Evolutionary conservation across 257 asterid species (phyloP).

Genomic region (Jacaranda mimosifolia): DNA sequence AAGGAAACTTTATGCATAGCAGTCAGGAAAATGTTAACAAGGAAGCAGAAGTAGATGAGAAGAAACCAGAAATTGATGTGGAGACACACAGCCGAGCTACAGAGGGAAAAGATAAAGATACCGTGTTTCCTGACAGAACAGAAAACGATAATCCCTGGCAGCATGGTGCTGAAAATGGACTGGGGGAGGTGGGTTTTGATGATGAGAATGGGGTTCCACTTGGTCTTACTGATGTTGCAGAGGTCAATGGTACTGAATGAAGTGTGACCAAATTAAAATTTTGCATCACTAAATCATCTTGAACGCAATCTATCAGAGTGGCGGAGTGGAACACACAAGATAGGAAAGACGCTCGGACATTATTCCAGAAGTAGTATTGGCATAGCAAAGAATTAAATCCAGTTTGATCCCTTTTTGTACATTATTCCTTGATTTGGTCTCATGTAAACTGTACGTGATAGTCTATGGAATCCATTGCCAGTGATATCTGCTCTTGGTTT

Average conservation of each 20-base stretch:
- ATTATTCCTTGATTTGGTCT: background rate
- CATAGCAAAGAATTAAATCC: too few species aligned
- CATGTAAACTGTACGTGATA: background rate
- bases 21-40: background rate
- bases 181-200: background rate
- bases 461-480: background rate
- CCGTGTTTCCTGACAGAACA: background rate
- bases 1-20: background rate
- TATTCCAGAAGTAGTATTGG: background rate
- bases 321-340: background rate
- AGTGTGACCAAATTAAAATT: background rate
- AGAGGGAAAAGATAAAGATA: background rate
- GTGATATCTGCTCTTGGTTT: too few species aligned
- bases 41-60: background rate
- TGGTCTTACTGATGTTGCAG: background rate
- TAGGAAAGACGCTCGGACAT: background rate
- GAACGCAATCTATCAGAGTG: background rate
- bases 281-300: too few species aligned
- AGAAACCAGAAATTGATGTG: background rate
- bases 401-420: too few species aligned
- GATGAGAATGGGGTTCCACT: conserved; percentile 21
- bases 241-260: background rate
- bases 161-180: background rate
- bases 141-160: background rate
- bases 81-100: background rate